Evolutionary conservation across 2,329 filamentous ascomycete genomes (phyloP).

Genomic region (Conoideocrella luteorostrata): DNA sequence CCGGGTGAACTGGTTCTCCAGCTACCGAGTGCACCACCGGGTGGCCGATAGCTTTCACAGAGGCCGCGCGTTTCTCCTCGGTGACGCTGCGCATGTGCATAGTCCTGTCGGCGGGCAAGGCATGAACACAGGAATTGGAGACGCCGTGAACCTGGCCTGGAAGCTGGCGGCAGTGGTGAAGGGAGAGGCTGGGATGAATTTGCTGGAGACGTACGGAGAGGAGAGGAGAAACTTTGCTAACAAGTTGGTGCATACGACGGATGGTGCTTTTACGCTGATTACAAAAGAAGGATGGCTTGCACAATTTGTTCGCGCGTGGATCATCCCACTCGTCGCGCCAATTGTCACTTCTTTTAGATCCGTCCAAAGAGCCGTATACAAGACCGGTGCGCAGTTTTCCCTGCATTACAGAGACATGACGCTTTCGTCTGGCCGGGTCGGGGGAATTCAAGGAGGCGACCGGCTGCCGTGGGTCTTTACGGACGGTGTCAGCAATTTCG

Average conservation of each 20-base stretch:
- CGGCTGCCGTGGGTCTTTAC: conserved; percentile 2
- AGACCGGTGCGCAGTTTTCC: not conserved
- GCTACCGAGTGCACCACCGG: conserved; percentile 4
- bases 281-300: not conserved
- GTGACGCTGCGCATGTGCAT: too few relatives aligned
- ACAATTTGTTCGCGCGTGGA: not conserved
- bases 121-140: too few relatives aligned
- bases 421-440: not conserved
- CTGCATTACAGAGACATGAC: conserved; percentile 1
- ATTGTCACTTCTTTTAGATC: not conserved
- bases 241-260: not conserved
- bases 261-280: conserved; percentile 3
- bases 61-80: too few relatives aligned
- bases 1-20: conserved; percentile 1
- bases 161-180: not conserved
- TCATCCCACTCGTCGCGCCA: not conserved
- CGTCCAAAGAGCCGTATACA: not conserved
- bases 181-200: not conserved
- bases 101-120: too few relatives aligned
- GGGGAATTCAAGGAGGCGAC: not conserved
- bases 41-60: not conserved
- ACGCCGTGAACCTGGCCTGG: too few relatives aligned
- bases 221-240: conserved; percentile 2
- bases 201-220: conserved; percentile 3
- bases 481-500: not conserved